Base-by-base conservation (phyloP, 768 basidiomycete genomes). In the Termitomyces sp. region DNA sequence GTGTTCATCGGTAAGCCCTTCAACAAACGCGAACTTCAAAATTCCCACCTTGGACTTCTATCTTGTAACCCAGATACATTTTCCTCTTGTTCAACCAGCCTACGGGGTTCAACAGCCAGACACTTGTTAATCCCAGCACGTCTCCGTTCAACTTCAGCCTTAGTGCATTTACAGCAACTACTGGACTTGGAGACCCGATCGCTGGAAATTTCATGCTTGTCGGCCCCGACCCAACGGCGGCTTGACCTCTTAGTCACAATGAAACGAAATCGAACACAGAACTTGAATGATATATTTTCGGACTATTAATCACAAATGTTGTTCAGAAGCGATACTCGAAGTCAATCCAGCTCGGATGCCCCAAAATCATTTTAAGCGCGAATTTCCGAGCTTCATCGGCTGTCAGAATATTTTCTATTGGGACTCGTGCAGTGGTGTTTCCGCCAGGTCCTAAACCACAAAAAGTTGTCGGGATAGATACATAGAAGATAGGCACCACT, bases 311-410 rank as follows among this genome's bases (percentile, higher is more conserved):
- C 22, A 28, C 12, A 39, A 4, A 42, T 16, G 18, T 24, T 46
- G 4, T 49, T 75, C 65, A 83, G 59, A 73, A 75, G 45, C 69
- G 44, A 63, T 87, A 87, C 0, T 55, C 67, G 63, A 70, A 79
- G 65, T 89, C 87, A 53, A 88, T 82, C 87, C 86, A 89, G 16
- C 61, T 48, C 0, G 85, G 84, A 28, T 52, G 72, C 54, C 74
- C 84, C 1, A 88, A 86, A n/a, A 87, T 82, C 4, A 76, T 70
- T 55, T 80, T 69, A 13, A 88, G 60, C 1, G 79, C 80, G 64
- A 82, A 84, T 4, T 71, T 40, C 32, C 69, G 55, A 7, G 80
- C 81, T 60, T 83, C 69, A 28, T 72, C 39, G 1, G 71, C 65
- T 0, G 69, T 79, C 52, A 88, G 70, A 50, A 84, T 70, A 67